Evolutionary conservation across 495 filamentous ascomycete genomes (phyloP).

Genomic region (Neurospora sp.): DNA sequence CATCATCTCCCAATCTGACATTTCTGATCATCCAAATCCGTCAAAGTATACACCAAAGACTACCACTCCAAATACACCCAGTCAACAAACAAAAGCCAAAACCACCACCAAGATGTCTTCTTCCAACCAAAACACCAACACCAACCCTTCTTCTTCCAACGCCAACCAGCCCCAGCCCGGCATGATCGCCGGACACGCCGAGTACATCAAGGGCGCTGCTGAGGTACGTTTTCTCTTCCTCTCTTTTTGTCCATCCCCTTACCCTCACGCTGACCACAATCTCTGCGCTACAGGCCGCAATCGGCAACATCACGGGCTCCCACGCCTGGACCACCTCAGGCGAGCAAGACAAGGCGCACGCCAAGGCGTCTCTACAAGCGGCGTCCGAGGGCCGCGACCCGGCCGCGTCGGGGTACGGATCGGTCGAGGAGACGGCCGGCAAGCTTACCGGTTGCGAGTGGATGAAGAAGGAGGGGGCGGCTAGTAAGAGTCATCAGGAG

Average conservation of each 20-base stretch:
- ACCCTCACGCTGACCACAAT: too few relatives aligned
- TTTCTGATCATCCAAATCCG: not conserved
- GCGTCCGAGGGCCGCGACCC: constrained; percentile 32
- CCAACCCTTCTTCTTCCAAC: not conserved
- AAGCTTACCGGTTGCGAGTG: constrained; percentile 35
- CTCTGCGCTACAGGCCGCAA: not conserved
- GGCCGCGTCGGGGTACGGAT: constrained; percentile 29
- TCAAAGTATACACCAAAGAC: not conserved
- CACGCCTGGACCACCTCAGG: constrained; percentile 34
- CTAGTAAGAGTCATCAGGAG: constrained; percentile 12
- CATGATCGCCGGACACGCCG: constrained; percentile 32
- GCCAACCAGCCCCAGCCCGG: constrained; percentile 17
- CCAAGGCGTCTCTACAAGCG: constrained; percentile 29
- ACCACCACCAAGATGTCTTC: constrained; percentile 5
- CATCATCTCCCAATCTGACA: too few relatives aligned
- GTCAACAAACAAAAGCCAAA: not conserved
- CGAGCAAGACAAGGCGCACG: constrained; percentile 36
- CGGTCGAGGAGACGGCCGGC: constrained; percentile 34
- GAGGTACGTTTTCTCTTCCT: constrained; percentile 22
- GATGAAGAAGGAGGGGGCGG: constrained; percentile 35
- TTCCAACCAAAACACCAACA: constrained; percentile 6
- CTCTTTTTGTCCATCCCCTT: not conserved
- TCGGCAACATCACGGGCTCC: constrained; percentile 33
- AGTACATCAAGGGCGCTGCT: constrained; percentile 39
- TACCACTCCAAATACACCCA: not conserved